Evolutionary conservation across 2,329 filamentous ascomycete species (phyloP).

Genomic region (Curvularia spicifera): DNA sequence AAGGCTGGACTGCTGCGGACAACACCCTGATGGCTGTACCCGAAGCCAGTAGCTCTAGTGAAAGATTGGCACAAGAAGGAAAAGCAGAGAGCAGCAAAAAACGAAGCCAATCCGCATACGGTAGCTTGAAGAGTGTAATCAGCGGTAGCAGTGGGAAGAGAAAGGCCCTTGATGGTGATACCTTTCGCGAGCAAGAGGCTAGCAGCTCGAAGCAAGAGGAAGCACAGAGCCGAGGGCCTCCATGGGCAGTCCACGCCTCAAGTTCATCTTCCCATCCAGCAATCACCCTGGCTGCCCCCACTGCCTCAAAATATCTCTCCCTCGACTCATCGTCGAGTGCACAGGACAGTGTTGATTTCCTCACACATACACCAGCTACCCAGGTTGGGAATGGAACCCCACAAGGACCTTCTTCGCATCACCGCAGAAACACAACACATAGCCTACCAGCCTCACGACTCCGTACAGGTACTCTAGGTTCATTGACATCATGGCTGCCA

Average conservation of each 20-base stretch:
- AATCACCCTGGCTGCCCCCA: constrained; percentile 43
- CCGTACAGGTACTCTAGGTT: constrained; percentile 41
- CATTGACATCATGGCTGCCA: constrained; percentile 45
- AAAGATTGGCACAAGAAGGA: constrained; percentile 45
- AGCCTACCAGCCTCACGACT: constrained; percentile 30
- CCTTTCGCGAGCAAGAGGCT: constrained; percentile 28
- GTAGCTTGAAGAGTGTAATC: constrained; percentile 49
- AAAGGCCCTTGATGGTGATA: constrained; percentile 31
- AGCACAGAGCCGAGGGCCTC: constrained; percentile 26
- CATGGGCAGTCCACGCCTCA: constrained; percentile 39
- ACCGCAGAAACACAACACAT: constrained; percentile 30
- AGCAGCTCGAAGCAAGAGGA: constrained; percentile 18
- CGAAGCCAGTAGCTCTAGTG: constrained; percentile 56
- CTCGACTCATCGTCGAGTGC: constrained; percentile 40
- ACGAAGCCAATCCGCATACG: constrained; percentile 47
- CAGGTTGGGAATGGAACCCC: constrained; percentile 22
- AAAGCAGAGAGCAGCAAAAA: constrained; percentile 34
- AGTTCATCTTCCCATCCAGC: constrained; percentile 38
- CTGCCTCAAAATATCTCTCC: constrained; percentile 47
- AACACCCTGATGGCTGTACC: constrained; percentile 55
- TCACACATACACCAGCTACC: constrained; percentile 10
- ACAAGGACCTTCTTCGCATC: constrained; percentile 26
- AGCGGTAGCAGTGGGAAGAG: constrained; percentile 44
- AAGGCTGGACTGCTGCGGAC: constrained; percentile 45
- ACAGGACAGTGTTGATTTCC: constrained; percentile 28